These are phyloP conservation scores for Leccinum ambiguum DNA, from an alignment of 1,284 basidiomycete genomes.

Conservation along the genomic window DNA sequence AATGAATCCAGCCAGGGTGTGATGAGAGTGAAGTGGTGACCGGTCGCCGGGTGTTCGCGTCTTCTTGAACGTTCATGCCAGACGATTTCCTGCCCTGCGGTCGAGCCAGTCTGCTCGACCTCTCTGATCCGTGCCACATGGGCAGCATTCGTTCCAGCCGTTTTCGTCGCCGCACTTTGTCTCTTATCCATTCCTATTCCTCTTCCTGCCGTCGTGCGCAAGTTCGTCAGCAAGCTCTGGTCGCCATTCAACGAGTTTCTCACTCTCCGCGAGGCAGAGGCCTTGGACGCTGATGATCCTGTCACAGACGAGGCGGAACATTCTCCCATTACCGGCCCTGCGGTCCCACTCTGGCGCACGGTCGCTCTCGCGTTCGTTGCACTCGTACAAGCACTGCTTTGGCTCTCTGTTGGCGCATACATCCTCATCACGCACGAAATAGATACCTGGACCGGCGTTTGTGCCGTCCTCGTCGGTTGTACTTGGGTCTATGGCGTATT, in stretches of 20 bases:
- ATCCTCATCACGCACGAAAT: conserved; percentile 28
- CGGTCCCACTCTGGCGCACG: conserved; percentile 55
- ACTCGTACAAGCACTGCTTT: conserved; percentile 41
- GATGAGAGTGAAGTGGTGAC: conserved; percentile 1
- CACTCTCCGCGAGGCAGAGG: conserved; percentile 48
- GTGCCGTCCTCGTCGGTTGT: conserved; percentile 35
- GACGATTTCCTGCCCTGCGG: conserved; percentile 28
- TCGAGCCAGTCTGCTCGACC: conserved; percentile 39
- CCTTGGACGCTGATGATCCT: conserved; percentile 26
- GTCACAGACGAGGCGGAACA: not conserved
- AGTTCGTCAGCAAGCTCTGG: conserved; percentile 20
- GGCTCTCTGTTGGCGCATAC: conserved; percentile 44
- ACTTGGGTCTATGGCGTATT: conserved; percentile 50
- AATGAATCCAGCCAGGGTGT: not conserved
- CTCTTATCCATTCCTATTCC: conserved; percentile 39
- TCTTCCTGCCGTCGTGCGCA: conserved; percentile 26
- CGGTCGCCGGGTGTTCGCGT: not conserved
- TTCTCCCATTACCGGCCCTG: conserved; percentile 5
- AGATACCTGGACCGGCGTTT: conserved; percentile 27
- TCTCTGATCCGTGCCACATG: conserved; percentile 53
- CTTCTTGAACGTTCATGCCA: conserved; percentile 8
- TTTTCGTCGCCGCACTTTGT: conserved; percentile 46
- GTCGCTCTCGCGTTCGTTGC: conserved; percentile 48
- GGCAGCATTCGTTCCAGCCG: conserved; percentile 51
- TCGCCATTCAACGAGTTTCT: conserved; percentile 40